phyloP scores from a whole-genome alignment of 257 asterid genomes.

The Fraxinus excelsior region DNA sequence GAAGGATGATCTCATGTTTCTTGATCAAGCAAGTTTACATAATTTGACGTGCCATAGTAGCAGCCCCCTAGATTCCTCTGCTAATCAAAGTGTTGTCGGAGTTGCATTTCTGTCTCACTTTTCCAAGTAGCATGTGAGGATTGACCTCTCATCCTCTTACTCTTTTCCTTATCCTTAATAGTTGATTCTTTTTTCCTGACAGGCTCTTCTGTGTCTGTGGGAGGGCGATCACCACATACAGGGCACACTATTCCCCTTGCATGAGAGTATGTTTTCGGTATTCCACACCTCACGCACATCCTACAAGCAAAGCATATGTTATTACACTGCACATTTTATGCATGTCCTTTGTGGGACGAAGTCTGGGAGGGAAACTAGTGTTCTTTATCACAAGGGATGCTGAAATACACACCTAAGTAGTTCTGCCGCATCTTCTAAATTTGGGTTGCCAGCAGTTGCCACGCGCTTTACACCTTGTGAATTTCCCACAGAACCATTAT shows the following conservation, averaged over 20 bases:
- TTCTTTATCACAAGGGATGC: not conserved
- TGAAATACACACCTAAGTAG: conserved; percentile 63
- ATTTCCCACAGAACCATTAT: conserved; percentile 31
- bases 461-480: conserved; percentile 63
- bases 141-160: conserved; percentile 94
- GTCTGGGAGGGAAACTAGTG: not conserved
- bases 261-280: conserved; percentile 78
- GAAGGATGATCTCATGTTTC: not conserved
- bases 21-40: not conserved
- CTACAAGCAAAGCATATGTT: conserved; percentile 35
- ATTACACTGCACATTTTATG: not conserved
- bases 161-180: conserved; percentile 89
- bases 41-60: not conserved
- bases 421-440: conserved; percentile 82
- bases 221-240: conserved; percentile 68
- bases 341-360: not conserved
- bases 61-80: not conserved
- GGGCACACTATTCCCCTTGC: conserved; percentile 82
- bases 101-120: conserved; percentile 98
- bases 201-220: conserved; percentile 49
- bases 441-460: conserved; percentile 63
- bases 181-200: conserved; percentile 71
- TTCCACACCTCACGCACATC: conserved; percentile 81
- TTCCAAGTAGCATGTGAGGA: conserved; percentile 97
- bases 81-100: conserved; percentile 96